Conservation (phyloP, 805 yeast species). For the Teunomyces kruisii region DNA sequence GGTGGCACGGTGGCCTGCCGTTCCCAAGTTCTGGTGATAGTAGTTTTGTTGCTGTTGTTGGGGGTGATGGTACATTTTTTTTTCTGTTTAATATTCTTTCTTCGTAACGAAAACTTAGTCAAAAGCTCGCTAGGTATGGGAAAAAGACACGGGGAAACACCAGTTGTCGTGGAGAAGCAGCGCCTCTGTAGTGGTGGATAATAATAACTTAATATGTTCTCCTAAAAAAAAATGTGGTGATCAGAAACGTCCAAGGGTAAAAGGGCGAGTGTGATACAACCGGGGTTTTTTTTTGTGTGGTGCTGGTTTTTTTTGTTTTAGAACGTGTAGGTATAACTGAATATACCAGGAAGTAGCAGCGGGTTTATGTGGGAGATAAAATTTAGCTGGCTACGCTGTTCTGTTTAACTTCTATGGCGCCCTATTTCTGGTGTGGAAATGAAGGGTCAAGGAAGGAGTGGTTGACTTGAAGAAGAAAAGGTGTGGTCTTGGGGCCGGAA, state of each 20-base stretch:
- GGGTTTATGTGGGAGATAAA: neutral
- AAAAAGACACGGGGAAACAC: neutral
- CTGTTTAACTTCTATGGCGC: slow-evolving; percentile 1
- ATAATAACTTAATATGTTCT: slow-evolving; percentile 5
- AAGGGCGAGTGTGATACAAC: slow-evolving; percentile 3
- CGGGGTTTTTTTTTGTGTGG: neutral
- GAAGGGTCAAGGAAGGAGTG: slow-evolving; percentile 3
- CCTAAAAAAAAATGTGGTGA: slow-evolving; percentile 2
- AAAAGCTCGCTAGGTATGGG: slow-evolving; percentile 33
- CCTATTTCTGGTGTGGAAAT: neutral
- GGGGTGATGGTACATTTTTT: slow-evolving; percentile 16
- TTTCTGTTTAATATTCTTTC: too few species aligned
- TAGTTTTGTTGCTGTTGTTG: slow-evolving; percentile 10
- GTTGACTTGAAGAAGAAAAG: slow-evolving; percentile 2
- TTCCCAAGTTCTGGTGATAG: slow-evolving; percentile 30
- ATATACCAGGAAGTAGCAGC: slow-evolving; percentile 1
- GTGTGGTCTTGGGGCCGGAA: neutral
- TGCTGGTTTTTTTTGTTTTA: neutral
- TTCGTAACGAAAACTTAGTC: slow-evolving; percentile 38
- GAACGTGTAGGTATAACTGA: slow-evolving; percentile 3
- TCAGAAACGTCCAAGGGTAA: neutral
- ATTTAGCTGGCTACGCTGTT: slow-evolving; percentile 2
- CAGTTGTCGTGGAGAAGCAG: neutral
- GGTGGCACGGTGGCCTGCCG: slow-evolving; percentile 39
- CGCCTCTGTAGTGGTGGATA: neutral